Base-by-base conservation (phyloP, 768 basidiomycete species). In the Naganishia vaughanmartiniae region DNA sequence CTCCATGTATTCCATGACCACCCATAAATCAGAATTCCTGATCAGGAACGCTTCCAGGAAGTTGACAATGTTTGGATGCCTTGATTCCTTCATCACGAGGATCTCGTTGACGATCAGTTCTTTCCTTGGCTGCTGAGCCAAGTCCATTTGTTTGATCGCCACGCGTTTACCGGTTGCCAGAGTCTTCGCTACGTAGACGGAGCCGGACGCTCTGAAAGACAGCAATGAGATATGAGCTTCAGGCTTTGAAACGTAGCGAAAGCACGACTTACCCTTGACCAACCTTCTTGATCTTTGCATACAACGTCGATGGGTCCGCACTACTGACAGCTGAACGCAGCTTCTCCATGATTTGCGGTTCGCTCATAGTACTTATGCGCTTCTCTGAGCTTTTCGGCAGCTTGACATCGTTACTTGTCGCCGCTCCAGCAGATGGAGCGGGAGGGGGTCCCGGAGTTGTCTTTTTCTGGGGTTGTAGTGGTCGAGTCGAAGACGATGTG, bases 1-100 rank as follows among this genome's bases (percentile, higher is more conserved):
- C 83, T 70, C 94, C 95, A 98, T 98, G 82, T 94, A 97, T 83
- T 97, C 96, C 96, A 99, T 98, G 69, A 98, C 93, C 46, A 99
- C 93, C 96, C 96, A 98, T 4, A 99, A 85, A 78, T 95, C 93
- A 65, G 86, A 89, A 79, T 85, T 89, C 82, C 90, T 90, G 66
- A 96, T 87, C 54, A 97, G 86, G 81, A 93, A 96, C 28, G 91
- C 87, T 7, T 95, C 91, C 51, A 95, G 82, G 83, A 92, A 97
- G 82, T 95, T 95, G 84, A 97, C 93, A 70, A 97, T 94, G 77
- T 96, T 97, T 34, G 93, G 92, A 80, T 96, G 93, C 73, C 93
- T 92, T 31, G 91, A 93, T 81, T 94, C 96, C 81, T 93, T 95
- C 95, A 99, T 98, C 75, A 99, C 96, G 72, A 97, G 84, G 75